Evolutionary conservation across 1,139 yeast genomes (phyloP), one percentile per base, ranked within the genome.

Genomic region (Candida pseudocylindracea): DNA sequence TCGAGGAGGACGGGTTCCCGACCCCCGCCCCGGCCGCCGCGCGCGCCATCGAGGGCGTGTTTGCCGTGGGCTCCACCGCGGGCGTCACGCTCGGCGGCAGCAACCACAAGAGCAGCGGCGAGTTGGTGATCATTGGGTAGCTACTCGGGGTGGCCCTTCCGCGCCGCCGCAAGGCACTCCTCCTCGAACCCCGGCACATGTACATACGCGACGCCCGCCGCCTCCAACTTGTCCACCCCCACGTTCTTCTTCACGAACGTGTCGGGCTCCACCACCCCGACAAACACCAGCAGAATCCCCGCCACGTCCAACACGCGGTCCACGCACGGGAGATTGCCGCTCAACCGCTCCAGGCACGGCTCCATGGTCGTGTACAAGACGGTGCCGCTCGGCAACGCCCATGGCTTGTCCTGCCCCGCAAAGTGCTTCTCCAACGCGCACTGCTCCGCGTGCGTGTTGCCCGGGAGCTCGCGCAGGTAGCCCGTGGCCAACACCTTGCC

Each of bases 361-460:
- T 91, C 99, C 98, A 91, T 91, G 0, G 96, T 80, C 0, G 98
- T 88, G 50, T 80, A 91, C 10, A 88, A 53, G 30, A 76, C 81
- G 0, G 93, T 70, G 0, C 93, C 93, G 12, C 45, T 48, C 0
- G 96, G 95, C 1, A 81, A 60, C 4, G 55, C 57, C 5, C 48
- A 15, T 6, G 20, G 41, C 2, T 45, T 41, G 2, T 67, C 65
- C 1, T 49, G 42, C 26, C 46, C 38, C 2, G 43, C 37, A 36
- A 60, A 70, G 26, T 27, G n/a, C 49, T 91, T 91, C 31, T 73
- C 78, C 36, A 91, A 50, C 0, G 95, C 95, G 55, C 92, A 76
- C 46, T 91, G 95, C 46, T 91, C 99, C 2, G 98, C 98, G 50
- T 91, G 99, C 0, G 99, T 91, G 48, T 91, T 91, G 0, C 98